These are phyloP conservation scores for Solanum etuberosum DNA, from an alignment of 257 asterid species.

Conservation along the genomic window DNA sequence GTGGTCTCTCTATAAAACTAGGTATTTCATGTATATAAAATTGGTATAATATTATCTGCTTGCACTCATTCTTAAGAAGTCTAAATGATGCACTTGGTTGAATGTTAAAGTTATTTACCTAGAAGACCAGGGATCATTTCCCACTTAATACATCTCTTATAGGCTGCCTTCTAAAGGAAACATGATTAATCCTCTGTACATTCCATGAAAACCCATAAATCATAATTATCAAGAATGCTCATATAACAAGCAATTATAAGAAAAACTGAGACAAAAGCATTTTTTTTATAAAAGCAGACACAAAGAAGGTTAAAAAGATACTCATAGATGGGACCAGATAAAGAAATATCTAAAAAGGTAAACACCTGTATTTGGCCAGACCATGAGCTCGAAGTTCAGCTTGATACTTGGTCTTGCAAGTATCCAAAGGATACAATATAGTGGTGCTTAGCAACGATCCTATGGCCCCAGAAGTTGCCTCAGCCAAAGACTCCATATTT, in stretches of 20 bases:
- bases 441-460: conserved; percentile 91
- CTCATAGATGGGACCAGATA: not conserved
- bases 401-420: conserved; percentile 92
- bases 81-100: not conserved
- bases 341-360: not conserved
- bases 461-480: conserved; percentile 89
- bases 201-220: not conserved
- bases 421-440: conserved; percentile 76
- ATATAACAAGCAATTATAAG: not conserved
- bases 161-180: not conserved
- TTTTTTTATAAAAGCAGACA: not conserved
- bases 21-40: no score
- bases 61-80: not conserved
- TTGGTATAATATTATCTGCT: not conserved
- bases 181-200: not conserved
- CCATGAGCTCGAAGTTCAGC: conserved; percentile 75
- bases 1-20: not conserved
- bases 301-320: not conserved
- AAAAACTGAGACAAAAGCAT: not conserved
- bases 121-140: not conserved
- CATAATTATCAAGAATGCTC: not conserved
- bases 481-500: conserved; percentile 65
- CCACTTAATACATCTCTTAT: not conserved
- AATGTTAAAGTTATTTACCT: not conserved
- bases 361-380: conserved; percentile 64